Evolutionary conservation across 2,329 filamentous ascomycete species (phyloP), one percentile per base, ranked within the genome.

Genomic region (Chaetomiaceae sp.): DNA sequence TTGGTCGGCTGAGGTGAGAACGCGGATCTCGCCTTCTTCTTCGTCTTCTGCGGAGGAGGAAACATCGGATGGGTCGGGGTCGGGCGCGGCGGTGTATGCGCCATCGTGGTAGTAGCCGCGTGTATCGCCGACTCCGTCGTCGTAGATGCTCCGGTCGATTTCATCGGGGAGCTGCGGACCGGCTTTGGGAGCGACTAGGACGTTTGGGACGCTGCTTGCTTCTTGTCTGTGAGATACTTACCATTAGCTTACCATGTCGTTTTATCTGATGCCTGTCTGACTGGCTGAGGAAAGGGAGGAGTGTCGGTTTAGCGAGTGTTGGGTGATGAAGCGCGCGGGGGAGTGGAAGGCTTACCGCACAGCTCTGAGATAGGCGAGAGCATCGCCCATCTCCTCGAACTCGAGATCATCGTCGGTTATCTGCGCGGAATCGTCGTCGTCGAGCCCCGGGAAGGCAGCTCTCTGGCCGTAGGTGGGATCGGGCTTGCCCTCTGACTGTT

Each of bases 61-160:
- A 12, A 29, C 6, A n/a, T n/a, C 47, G 14, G 52, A 59, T 1
- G 46, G 48, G 25, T 69, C 63, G 17, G 66, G 61, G 12, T 76
- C 71, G 0, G 81, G 77, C 3, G 78, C 75, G 4, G 84, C 87
- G 22, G 86, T 82, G 67, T 90, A 96, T 34, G 89, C 87, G 45
- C 90, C 91, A 61, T 95, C 88, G 15, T 83, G 74, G 66, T 89
- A 94, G 64, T 82, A 85, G 11, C 86, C 87, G 51, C 79, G 71
- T 20, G 75, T 72, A 62, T 86, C 81, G 49, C 78, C 76, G 19
- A 69, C 58, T 6, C 75, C 75, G 53, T 73, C 66, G 8, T 74
- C 64, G 63, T 83, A 83, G 38, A 79, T 74, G 29, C 65, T 67
- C 47, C 70, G 67, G 54, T 78, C 59, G 40, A 66, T 50, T 4